A percentile compares a stretch with the other conserved stretches of the same genome.
Evolutionary conservation across 345 rosid genomes (phyloP).

Genomic region (Atalantia buxifolia): DNA sequence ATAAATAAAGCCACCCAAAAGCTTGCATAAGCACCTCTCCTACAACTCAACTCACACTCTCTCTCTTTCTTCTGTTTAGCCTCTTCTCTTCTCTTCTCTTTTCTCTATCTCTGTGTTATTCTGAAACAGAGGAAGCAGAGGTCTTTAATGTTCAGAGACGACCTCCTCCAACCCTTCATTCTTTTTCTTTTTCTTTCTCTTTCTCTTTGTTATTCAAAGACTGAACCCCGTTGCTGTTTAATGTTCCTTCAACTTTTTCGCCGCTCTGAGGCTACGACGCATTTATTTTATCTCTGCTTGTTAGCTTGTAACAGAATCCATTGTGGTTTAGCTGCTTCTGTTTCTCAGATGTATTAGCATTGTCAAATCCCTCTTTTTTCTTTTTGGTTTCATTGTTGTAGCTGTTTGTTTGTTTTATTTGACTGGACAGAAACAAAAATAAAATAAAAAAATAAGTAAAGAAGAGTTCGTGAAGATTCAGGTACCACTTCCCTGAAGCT

Average conservation of each 20-base stretch:
- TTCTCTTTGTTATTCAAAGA: constrained; percentile 10
- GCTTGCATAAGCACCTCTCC: constrained; percentile 3
- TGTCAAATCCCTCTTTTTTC: background rate
- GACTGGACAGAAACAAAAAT: background rate
- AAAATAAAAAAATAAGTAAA: constrained; percentile 60
- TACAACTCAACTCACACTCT: too few species aligned
- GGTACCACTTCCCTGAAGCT: constrained; percentile 30
- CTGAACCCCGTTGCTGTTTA: constrained; percentile 16
- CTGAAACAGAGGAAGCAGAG: constrained; percentile 47
- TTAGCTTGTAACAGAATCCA: background rate
- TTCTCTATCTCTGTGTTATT: constrained; percentile 20
- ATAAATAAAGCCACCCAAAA: constrained; percentile 33
- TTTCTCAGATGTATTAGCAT: constrained; percentile 47
- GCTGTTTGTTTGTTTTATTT: constrained; percentile 25
- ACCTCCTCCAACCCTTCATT: constrained; percentile 18
- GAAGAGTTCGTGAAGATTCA: constrained; percentile 97
- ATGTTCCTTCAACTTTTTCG: constrained; percentile 12
- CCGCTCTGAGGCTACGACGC: constrained; percentile 22
- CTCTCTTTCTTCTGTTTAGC: background rate
- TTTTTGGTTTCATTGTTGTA: constrained; percentile 8
- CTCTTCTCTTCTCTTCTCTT: background rate
- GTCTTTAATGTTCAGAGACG: constrained; percentile 42
- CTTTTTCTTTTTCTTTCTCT: constrained; percentile 10
- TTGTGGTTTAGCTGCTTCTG: constrained; percentile 12
- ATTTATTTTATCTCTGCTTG: constrained; percentile 18